A percentile compares a stretch with the other conserved stretches of the same genome.
These are phyloP conservation scores for Colletotrichum shisoi DNA, from an alignment of 2,329 filamentous ascomycete species.

Conservation along the genomic window DNA sequence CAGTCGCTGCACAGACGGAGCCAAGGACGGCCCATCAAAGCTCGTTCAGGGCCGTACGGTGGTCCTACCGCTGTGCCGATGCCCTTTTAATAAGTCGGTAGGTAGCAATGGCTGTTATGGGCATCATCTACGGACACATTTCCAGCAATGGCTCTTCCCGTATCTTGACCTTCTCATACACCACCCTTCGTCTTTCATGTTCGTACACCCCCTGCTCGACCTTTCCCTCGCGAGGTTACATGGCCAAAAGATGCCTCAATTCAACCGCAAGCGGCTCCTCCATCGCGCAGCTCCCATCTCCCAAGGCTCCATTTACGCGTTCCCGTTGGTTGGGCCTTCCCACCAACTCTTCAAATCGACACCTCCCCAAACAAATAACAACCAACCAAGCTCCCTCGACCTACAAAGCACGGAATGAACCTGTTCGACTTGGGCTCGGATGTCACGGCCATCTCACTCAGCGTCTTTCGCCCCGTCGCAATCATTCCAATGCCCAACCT, in stretches of 20 bases:
- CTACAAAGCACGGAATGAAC: background rate
- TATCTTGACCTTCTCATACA: background rate
- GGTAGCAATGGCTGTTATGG: background rate
- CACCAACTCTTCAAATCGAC: conserved; percentile 13
- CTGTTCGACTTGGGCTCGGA: conserved; percentile 13
- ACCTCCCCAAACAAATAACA: conserved; percentile 16
- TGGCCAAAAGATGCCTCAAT: background rate
- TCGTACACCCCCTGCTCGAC: too few relatives aligned
- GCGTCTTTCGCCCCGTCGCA: conserved; percentile 10
- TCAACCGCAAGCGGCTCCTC: background rate
- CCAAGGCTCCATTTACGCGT: conserved; percentile 12
- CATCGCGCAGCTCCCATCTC: background rate
- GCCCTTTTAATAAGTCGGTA: conserved; percentile 8
- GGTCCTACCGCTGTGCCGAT: conserved; percentile 30
- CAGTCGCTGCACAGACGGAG: conserved; percentile 39
- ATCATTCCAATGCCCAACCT: conserved; percentile 17
- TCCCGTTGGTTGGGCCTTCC: conserved; percentile 11
- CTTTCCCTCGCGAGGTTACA: conserved; percentile 1
- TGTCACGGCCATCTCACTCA: conserved; percentile 3
- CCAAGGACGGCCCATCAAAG: conserved; percentile 37
- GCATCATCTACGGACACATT: too few relatives aligned
- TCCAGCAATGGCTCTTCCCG: background rate
- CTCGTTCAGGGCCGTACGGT: conserved; percentile 31
- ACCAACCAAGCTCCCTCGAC: conserved; percentile 2
- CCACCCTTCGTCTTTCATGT: background rate